Percentiles rank a stretch among this genome's conserved stretches.
phyloP scores from a whole-genome alignment of 495 filamentous ascomycete genomes.

The Monascus purpureus region DNA sequence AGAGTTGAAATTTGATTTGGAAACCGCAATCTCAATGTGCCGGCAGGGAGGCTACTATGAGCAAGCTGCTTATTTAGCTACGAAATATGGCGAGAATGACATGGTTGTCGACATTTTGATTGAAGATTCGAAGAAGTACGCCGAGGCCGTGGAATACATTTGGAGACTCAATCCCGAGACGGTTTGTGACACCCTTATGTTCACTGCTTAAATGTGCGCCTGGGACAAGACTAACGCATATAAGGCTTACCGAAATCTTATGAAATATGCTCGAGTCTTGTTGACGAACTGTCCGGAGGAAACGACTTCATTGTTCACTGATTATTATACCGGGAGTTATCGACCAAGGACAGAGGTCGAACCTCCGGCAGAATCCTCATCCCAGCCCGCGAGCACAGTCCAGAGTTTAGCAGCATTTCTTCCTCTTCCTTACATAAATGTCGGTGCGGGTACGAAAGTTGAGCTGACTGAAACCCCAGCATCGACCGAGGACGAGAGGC shows the following conservation, averaged over 20 bases:
- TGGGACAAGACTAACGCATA: slow-evolving; percentile 11
- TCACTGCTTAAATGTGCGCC: too few species aligned
- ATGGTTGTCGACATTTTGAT: slow-evolving; percentile 90
- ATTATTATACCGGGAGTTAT: slow-evolving; percentile 83
- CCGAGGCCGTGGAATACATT: slow-evolving; percentile 80
- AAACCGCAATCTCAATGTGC: slow-evolving; percentile 96
- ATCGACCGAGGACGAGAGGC: slow-evolving; percentile 14
- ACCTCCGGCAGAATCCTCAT: slow-evolving; percentile 33
- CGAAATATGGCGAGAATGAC: slow-evolving; percentile 87
- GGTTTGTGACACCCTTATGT: slow-evolving; percentile 30
- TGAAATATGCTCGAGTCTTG: slow-evolving; percentile 88
- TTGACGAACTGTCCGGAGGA: slow-evolving; percentile 68
- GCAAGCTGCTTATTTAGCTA: slow-evolving; percentile 89
- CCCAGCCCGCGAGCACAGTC: slow-evolving; percentile 52
- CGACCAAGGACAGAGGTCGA: slow-evolving; percentile 53
- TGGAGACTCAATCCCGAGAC: slow-evolving; percentile 73
- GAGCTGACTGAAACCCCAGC: slow-evolving; percentile 15
- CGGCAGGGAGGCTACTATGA: slow-evolving; percentile 96
- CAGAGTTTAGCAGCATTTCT: slow-evolving; percentile 71
- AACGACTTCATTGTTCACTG: slow-evolving; percentile 75
- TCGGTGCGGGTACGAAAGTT: slow-evolving; percentile 32
- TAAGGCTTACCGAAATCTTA: slow-evolving; percentile 75
- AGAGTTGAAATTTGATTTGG: slow-evolving; percentile 90
- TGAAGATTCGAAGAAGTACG: slow-evolving; percentile 82
- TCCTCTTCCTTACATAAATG: slow-evolving; percentile 76